These are phyloP conservation scores for Lentinula sp. DNA, from an alignment of 768 basidiomycete genomes.

Conservation along the genomic window DNA sequence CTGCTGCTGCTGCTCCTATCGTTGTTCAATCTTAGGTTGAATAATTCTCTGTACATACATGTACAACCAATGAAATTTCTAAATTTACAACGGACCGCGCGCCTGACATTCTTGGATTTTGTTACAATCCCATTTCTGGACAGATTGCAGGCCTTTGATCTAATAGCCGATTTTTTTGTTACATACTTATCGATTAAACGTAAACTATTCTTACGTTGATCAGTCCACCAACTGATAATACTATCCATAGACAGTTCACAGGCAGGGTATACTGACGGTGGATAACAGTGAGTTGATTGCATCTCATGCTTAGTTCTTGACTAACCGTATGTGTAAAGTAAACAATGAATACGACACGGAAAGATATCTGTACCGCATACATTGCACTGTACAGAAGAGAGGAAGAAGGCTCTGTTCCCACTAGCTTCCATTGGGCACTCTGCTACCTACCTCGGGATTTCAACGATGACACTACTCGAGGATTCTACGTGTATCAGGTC, in stretches of 20 bases:
- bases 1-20: slow-evolving; percentile 20
- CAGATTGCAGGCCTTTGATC: no score
- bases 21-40: slow-evolving; percentile 2
- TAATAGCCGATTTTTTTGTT: no score
- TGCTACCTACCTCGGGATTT: background rate
- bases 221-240: no score
- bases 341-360: no score
- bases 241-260: no score
- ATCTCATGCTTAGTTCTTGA: background rate
- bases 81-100: background rate
- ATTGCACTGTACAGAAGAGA: background rate
- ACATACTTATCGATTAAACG: no score
- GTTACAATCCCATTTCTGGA: no score
- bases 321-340: no score
- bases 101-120: no score
- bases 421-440: background rate
- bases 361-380: background rate
- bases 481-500: background rate
- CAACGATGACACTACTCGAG: background rate
- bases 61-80: background rate
- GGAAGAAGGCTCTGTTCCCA: background rate
- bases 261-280: no score
- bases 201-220: no score
- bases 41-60: background rate
- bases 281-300: background rate